phyloP scores from a whole-genome alignment of 306 rosid genomes.

The Lagenaria siceraria region DNA sequence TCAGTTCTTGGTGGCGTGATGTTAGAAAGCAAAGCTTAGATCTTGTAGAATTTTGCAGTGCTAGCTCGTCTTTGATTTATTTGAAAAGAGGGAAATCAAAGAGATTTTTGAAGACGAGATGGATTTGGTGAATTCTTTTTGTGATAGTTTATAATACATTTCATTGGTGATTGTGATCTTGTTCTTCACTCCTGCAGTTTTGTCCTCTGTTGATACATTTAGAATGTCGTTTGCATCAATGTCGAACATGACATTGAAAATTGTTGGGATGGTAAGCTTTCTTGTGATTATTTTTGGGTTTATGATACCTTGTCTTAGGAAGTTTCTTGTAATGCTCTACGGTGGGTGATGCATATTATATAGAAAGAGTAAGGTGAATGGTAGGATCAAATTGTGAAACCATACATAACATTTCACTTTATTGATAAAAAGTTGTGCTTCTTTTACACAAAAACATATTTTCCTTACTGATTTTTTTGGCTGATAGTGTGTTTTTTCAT shows the following conservation, averaged over 20 bases:
- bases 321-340: not conserved
- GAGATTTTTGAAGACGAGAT: not conserved
- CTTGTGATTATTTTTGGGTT: not conserved
- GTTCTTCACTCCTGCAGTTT: slow-evolving; percentile 84
- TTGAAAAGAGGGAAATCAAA: not conserved
- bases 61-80: not conserved
- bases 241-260: slow-evolving; percentile 59
- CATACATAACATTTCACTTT: not conserved
- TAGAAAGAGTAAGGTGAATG: not conserved
- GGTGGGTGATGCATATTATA: not conserved
- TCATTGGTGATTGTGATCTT: slow-evolving; percentile 71
- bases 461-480: not conserved
- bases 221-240: slow-evolving; percentile 65
- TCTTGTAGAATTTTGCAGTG: not conserved
- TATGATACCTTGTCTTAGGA: not conserved
- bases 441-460: not conserved
- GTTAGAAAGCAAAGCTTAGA: not conserved
- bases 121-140: not conserved
- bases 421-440: not conserved
- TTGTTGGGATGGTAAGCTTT: not conserved
- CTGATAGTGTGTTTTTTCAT: not conserved
- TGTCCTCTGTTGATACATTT: slow-evolving; percentile 70
- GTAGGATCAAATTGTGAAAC: not conserved
- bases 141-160: not conserved
- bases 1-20: not conserved